phyloP scores from a whole-genome alignment of 2,329 filamentous ascomycete species.

The Xylariaceae sp. region DNA sequence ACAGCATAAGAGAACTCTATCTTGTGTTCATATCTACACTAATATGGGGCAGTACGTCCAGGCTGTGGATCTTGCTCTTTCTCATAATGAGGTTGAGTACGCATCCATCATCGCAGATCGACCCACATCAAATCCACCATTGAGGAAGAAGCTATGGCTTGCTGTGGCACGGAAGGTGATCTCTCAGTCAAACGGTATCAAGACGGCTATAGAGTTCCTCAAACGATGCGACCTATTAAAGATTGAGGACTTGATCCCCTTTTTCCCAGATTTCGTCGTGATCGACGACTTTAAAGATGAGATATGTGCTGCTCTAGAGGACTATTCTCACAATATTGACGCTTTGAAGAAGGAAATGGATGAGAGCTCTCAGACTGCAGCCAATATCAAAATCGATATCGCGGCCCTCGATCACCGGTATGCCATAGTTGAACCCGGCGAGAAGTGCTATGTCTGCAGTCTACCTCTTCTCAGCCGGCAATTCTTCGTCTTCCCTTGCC shows the following conservation, averaged over 20 bases:
- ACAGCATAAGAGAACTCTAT: slow-evolving; percentile 89
- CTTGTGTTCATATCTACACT: slow-evolving; percentile 96
- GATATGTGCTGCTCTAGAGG: slow-evolving; percentile 91
- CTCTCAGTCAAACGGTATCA: slow-evolving; percentile 84
- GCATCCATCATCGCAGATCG: slow-evolving; percentile 89
- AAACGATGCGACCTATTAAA: slow-evolving; percentile 88
- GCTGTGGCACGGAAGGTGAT: slow-evolving; percentile 95
- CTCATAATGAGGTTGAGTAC: slow-evolving; percentile 87
- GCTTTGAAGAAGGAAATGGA: slow-evolving; percentile 93
- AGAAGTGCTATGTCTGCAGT: slow-evolving; percentile 89
- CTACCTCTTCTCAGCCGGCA: slow-evolving; percentile 86
- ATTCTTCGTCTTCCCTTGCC: slow-evolving; percentile 98
- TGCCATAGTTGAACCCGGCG: slow-evolving; percentile 94
- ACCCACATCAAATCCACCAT: slow-evolving; percentile 75
- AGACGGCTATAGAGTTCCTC: slow-evolving; percentile 90
- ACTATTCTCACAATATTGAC: slow-evolving; percentile 92
- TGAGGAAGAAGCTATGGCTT: slow-evolving; percentile 95
- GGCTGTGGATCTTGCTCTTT: slow-evolving; percentile 89
- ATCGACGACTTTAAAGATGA: slow-evolving; percentile 99
- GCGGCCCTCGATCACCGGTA: slow-evolving; percentile 85
- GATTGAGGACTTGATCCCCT: slow-evolving; percentile 96
- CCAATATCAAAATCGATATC: slow-evolving; percentile 91
- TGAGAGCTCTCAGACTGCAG: slow-evolving; percentile 84
- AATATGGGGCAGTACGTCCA: slow-evolving; percentile 94
- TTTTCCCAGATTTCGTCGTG: slow-evolving; percentile 98